Evolutionary conservation across 2,329 filamentous ascomycete species (phyloP).

Genomic region (Malbranchea cinnamomea): DNA sequence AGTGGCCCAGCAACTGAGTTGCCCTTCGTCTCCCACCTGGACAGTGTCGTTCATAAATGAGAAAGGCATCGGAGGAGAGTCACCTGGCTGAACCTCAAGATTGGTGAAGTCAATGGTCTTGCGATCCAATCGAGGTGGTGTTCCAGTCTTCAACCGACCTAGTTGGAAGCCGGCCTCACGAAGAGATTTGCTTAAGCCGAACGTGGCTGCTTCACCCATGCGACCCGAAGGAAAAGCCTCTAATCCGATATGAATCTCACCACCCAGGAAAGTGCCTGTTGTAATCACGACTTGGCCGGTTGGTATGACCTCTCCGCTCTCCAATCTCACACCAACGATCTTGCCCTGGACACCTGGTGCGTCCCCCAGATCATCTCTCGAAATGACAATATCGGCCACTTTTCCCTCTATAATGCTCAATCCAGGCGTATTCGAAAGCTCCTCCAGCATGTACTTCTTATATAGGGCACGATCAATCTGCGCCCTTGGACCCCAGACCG

Average conservation of each 20-base stretch:
- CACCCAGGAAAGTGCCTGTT: conserved; percentile 86
- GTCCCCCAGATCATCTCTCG: conserved; percentile 37
- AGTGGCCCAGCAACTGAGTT: conserved; percentile 75
- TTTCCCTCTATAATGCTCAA: conserved; percentile 70
- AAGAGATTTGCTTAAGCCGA: conserved; percentile 81
- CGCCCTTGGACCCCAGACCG: conserved; percentile 90
- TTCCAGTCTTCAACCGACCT: conserved; percentile 87
- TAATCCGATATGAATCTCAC: conserved; percentile 90
- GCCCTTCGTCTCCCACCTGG: conserved; percentile 51
- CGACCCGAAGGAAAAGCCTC: conserved; percentile 73
- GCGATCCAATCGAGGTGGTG: conserved; percentile 71
- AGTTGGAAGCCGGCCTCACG: conserved; percentile 76
- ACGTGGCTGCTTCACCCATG: conserved; percentile 86
- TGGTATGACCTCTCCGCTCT: conserved; percentile 70
- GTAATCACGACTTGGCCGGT: conserved; percentile 81
- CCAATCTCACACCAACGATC: conserved; percentile 73
- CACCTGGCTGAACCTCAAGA: conserved; percentile 62
- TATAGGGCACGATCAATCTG: conserved; percentile 90
- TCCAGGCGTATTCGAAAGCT: conserved; percentile 63
- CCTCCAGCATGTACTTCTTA: conserved; percentile 77
- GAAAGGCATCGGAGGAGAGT: conserved; percentile 76
- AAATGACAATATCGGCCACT: conserved; percentile 79
- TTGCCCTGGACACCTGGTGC: conserved; percentile 43
- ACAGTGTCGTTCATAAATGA: conserved; percentile 76
- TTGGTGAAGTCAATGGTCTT: conserved; percentile 64